Base-by-base conservation (phyloP, 192 early-diverging fungal species). In the Coemansia sp. region DNA sequence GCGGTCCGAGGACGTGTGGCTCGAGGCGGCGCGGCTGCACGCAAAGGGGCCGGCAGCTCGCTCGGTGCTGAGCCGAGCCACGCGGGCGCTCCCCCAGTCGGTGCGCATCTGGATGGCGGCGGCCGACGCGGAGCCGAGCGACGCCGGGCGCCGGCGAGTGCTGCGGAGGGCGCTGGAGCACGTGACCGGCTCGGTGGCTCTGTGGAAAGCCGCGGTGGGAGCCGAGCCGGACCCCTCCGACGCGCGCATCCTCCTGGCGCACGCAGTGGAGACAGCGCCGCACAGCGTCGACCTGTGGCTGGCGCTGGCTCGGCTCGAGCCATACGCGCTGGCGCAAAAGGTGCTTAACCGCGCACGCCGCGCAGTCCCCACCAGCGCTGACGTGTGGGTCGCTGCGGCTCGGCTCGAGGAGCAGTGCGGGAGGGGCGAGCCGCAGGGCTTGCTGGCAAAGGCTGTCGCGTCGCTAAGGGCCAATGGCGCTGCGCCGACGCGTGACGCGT, bases 331-430 rank as follows among this genome's bases (percentile, higher is more conserved):
- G 58, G 97, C 95, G 0, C 85, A 89, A 56, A 87, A 83, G 33
- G 94, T 99, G 15, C 76, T 99, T 32, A 99, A 98, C 70, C 87
- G 90, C 29, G 97, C 95, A 0, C 90, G 93, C 10, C 69, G 78
- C 24, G 83, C 84, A 4, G 87, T 94, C 34, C 94, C 94, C 15
- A 93, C 93, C 0, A 88, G 86, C 53, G 92, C 95, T 76, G 97
- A 98, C 48, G 84, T 99, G 41, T 99, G 95, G 94, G 88, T 99
- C 22, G 87, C 92, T 2, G 97, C 92, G 21, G 95, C 95, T 15
- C 84, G 89, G 58, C 84, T 99, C 9, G 91, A 95, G 66, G 95
- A 97, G 72, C 84, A 92, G 44, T 87, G 82, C 6, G 55, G 40
- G 3, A 82, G 86, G 10, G 87, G 59, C 17, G 83, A 97, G 1